A percentile compares a stretch with the other conserved stretches of the same genome.
phyloP scores from a whole-genome alignment of 1,284 basidiomycete species.

The Jaminaea rosea region DNA sequence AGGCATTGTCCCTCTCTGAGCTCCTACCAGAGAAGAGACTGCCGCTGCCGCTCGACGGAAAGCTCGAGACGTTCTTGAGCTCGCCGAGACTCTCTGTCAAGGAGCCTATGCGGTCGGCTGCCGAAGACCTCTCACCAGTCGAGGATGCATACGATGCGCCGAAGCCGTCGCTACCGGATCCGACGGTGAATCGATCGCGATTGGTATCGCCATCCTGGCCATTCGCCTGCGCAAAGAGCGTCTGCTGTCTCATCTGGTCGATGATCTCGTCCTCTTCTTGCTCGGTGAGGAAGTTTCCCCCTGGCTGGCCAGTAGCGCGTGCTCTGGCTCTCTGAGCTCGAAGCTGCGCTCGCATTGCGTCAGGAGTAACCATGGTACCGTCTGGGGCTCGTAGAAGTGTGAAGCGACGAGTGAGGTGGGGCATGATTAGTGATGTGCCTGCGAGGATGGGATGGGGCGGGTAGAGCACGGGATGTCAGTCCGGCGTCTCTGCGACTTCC shows the following conservation, averaged over 20 bases:
- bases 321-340: conserved; percentile 34
- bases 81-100: conserved; percentile 21
- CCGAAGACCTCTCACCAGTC: neutral
- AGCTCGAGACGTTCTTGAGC: neutral
- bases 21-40: conserved; percentile 23
- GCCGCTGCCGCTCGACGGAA: conserved; percentile 6
- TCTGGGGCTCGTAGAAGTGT: conserved; percentile 33
- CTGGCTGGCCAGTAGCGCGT: conserved; percentile 13
- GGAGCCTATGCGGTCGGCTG: conserved; percentile 3
- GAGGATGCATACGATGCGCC: conserved; percentile 5
- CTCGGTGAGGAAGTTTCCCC: conserved; percentile 33
- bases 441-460: neutral
- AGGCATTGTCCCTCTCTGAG: conserved; percentile 26
- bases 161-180: conserved; percentile 28
- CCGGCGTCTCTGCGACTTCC: neutral
- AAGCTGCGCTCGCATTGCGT: conserved; percentile 37
- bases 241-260: conserved; percentile 25
- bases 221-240: conserved; percentile 13
- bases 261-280: conserved; percentile 42
- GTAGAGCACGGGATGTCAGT: neutral
- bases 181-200: neutral
- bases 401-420: conserved; percentile 37
- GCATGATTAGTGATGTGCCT: conserved; percentile 39
- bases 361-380: conserved; percentile 33
- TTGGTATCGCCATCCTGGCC: neutral